Evolutionary conservation across 208 protist genomes (phyloP), one percentile per base, ranked within the genome.

Genomic region (Endotrypanum monterogeii): DNA sequence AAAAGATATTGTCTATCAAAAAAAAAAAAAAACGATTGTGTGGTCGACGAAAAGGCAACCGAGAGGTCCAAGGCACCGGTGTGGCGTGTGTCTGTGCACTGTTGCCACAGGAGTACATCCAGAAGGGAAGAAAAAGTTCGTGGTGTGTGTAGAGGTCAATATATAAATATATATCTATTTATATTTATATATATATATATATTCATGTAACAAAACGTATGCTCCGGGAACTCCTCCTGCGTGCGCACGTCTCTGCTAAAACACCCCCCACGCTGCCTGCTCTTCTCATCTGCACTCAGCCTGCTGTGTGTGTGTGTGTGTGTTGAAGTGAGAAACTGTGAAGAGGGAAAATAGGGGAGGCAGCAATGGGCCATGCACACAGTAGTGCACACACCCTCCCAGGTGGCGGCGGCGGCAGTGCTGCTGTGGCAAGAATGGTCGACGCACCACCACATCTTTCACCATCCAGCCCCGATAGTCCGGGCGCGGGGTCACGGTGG

Each of bases 291-390:
- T 35, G 23, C 20, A 39, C 35, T 61, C 8, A 1, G 23, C 44
- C 51, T 1, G 76, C 11, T 48, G 52, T 46, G 28, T 44, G 18
- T 60, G 48, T 52, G 51, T 71, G 50, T 48, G 50, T 48, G 18
- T 48, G 67, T 39, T n/a, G n/a, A 25, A 44, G 60, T 44, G 60
- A n/a, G 23, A 11, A 14, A 11, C 44, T 48, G 44, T 14, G 44
- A 11, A 11, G 44, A 48, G 44, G 44, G 44, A 11, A 28, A 20
- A 11, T 18, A 7, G 30, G 16, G 4, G 37, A 5, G 37, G 60
- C n/a, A 5, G 8, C 41, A 16, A 79, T 79, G 74, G 74, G 74
- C 0, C 67, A 79, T 32, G 8, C 20, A 9, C 60, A 68, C 1
- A 79, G 67, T 67, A 30, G 56, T 9, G 66, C 18, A 39, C 25